Percentiles rank a stretch among this genome's conserved stretches.
Conservation (phyloP, 768 basidiomycete genomes). For the Lentinula boryana region DNA sequence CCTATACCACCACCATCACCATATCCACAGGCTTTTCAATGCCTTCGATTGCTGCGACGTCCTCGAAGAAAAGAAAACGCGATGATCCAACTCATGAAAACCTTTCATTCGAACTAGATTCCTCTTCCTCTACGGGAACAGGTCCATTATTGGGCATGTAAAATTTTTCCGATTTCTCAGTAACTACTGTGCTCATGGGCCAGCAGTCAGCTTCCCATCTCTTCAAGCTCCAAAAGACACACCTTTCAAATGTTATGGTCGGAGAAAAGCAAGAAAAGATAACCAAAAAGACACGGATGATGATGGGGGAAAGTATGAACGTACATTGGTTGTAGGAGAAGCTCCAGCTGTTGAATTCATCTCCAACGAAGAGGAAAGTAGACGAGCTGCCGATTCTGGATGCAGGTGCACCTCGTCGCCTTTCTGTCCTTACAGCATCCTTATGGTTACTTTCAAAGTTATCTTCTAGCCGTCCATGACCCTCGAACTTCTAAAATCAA, state of each 20-base stretch:
- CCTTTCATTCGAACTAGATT: slow-evolving; percentile 25
- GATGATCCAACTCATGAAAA: slow-evolving; percentile 23
- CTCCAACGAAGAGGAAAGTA: slow-evolving; percentile 52
- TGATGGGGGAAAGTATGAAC: slow-evolving; percentile 18
- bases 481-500: slow-evolving; percentile 66
- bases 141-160: slow-evolving; percentile 48
- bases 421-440: slow-evolving; percentile 1
- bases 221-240: slow-evolving; percentile 52
- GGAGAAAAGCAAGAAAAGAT: slow-evolving; percentile 32
- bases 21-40: neutral
- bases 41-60: neutral
- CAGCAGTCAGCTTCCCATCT: slow-evolving; percentile 58
- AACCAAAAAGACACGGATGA: slow-evolving; percentile 18
- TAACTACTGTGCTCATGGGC: neutral
- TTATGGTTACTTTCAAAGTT: slow-evolving; percentile 37
- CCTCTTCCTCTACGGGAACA: slow-evolving; percentile 25
- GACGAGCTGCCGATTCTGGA: slow-evolving; percentile 43
- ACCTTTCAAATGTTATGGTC: slow-evolving; percentile 55
- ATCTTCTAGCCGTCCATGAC: slow-evolving; percentile 80
- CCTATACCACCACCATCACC: slow-evolving; percentile 1
- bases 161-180: neutral
- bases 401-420: slow-evolving; percentile 51
- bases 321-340: slow-evolving; percentile 71
- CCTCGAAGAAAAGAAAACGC: slow-evolving; percentile 45
- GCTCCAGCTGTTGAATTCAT: slow-evolving; percentile 80